Conservation (phyloP, 768 basidiomycete genomes). For the Rhizopogon salebrosus region DNA sequence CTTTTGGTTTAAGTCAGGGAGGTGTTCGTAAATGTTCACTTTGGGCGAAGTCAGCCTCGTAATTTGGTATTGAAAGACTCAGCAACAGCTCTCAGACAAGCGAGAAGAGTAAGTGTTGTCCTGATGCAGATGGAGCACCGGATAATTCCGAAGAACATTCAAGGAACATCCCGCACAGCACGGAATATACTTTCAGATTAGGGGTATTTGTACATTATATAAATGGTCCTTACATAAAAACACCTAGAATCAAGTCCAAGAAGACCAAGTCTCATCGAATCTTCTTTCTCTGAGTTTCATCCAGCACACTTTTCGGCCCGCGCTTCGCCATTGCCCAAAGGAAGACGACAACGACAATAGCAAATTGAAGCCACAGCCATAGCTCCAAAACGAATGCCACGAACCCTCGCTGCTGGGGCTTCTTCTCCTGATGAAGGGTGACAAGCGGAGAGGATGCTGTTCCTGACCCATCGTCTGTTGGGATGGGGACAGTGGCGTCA, state of each 20-base stretch:
- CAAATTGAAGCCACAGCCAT: conserved; percentile 85
- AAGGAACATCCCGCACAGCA: background rate
- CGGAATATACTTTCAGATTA: background rate
- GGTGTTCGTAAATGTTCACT: too few relatives aligned
- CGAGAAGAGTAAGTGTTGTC: too few relatives aligned
- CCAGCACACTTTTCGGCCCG: conserved; percentile 67
- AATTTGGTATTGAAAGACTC: too few relatives aligned
- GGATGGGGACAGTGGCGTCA: conserved; percentile 1
- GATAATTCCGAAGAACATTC: too few relatives aligned
- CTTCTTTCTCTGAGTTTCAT: conserved; percentile 34
- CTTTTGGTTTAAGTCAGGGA: too few relatives aligned
- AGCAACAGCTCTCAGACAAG: too few relatives aligned
- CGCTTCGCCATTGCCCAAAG: conserved; percentile 75
- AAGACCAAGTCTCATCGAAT: conserved; percentile 2
- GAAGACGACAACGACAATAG: conserved; percentile 68
- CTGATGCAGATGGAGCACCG: too few relatives aligned
- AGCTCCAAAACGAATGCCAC: conserved; percentile 57
- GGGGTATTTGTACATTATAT: conserved; percentile 7
- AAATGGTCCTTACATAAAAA: conserved; percentile 12
- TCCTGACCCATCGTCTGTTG: conserved; percentile 3
- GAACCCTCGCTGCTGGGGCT: conserved; percentile 27
- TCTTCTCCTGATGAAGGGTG: conserved; percentile 6
- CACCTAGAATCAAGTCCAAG: background rate
- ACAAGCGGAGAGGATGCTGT: background rate
- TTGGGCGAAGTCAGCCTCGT: too few relatives aligned